A percentile compares a stretch with the other conserved stretches of the same genome.
Conservation (phyloP, 169 alveolate species). For the Plasmodium falciparum region DNA sequence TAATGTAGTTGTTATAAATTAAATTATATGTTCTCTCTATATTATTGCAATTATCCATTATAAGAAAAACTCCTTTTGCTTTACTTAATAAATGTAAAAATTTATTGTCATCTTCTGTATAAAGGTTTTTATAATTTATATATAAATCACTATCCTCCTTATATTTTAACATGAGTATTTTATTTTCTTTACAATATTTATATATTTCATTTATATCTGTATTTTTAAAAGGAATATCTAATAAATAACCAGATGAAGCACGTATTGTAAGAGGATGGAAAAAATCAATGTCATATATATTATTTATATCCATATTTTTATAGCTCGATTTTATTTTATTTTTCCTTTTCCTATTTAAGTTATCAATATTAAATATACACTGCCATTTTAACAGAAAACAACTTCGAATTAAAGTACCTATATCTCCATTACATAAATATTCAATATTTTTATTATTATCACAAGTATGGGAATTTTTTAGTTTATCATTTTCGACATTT, state of each 20-base stretch:
- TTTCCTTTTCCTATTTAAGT: constrained; percentile 7
- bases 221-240: constrained; percentile 63
- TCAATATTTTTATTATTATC: neutral
- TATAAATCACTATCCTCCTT: constrained; percentile 18
- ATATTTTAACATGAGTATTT: constrained; percentile 58
- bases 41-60: constrained; percentile 68
- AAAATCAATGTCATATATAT: constrained; percentile 44
- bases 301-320: constrained; percentile 27
- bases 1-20: constrained; percentile 16
- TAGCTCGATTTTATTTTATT: neutral
- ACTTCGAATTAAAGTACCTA: constrained; percentile 68
- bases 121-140: constrained; percentile 21
- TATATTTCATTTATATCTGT: constrained; percentile 27
- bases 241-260: constrained; percentile 56
- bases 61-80: constrained; percentile 73
- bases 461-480: neutral
- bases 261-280: constrained; percentile 68
- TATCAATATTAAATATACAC: constrained; percentile 41
- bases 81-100: constrained; percentile 41
- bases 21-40: constrained; percentile 37
- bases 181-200: constrained; percentile 47
- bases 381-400: constrained; percentile 73
- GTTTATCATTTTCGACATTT: neutral
- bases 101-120: constrained; percentile 16
- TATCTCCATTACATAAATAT: constrained; percentile 68